Conservation (phyloP, 805 yeast species). For the Cyberlindnera lachancei region DNA sequence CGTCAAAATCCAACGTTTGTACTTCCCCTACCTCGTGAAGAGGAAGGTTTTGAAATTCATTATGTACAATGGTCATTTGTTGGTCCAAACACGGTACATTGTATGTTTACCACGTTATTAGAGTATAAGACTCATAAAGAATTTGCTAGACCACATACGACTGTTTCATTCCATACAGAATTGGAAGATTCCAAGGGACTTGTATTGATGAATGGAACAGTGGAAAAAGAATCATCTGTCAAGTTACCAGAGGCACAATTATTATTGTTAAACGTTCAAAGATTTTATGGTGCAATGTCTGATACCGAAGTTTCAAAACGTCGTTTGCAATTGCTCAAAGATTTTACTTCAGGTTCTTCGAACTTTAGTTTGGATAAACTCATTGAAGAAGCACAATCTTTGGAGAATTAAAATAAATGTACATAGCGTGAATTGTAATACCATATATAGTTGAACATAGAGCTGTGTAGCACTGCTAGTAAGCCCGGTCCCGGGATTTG, state of each 20-base stretch:
- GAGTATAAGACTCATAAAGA: slow-evolving; percentile 88
- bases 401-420: slow-evolving; percentile 34
- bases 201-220: slow-evolving; percentile 79
- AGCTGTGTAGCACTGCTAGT: too few species aligned
- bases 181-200: slow-evolving; percentile 49
- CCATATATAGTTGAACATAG: too few species aligned
- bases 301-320: slow-evolving; percentile 35
- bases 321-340: slow-evolving; percentile 51
- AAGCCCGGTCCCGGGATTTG: too few species aligned
- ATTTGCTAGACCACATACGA: slow-evolving; percentile 92
- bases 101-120: slow-evolving; percentile 83
- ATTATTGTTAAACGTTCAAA: slow-evolving; percentile 65
- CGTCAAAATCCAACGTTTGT: slow-evolving; percentile 74
- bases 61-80: slow-evolving; percentile 91
- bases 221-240: slow-evolving; percentile 67
- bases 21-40: slow-evolving; percentile 75
- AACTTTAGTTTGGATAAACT: slow-evolving; percentile 62
- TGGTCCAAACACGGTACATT: slow-evolving; percentile 77
- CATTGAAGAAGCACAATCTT: slow-evolving; percentile 64
- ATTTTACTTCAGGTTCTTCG: slow-evolving; percentile 63
- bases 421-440: background rate
- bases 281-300: slow-evolving; percentile 70
- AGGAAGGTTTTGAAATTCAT: slow-evolving; percentile 66
- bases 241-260: slow-evolving; percentile 70
- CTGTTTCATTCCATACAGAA: slow-evolving; percentile 81